Base-by-base conservation (phyloP, 2,329 filamentous ascomycete species). In the Geosmithia flava region DNA sequence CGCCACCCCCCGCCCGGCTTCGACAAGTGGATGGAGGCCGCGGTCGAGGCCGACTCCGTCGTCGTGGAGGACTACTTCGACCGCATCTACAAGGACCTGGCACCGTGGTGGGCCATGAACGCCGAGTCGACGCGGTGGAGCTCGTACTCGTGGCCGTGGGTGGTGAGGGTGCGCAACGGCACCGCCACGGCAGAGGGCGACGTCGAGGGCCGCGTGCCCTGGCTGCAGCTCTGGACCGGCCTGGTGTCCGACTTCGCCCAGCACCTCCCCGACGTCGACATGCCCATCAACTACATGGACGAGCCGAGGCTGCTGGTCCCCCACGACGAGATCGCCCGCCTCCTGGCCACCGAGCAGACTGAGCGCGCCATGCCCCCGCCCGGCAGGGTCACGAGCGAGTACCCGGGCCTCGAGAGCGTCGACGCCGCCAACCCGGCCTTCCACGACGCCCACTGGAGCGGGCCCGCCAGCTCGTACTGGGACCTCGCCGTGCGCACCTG, bases 1-100 rank as follows among this genome's bases (percentile, higher is more conserved):
- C 69, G 78, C 20, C 76, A 82, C 54, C 80, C 78, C 2, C 80
- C 80, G 3, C 80, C 79, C 0, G 76, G 75, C n/a, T 83, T 83
- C 55, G 70, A 78, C 51, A 63, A 69, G 44, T 83, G 80, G 79
- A 72, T 76, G 54, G 61, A 66, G 30, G 77, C 75, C 49, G 78
- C 79, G 7, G 54, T 62, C 19, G 65, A 72, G 23, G 66, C 66
- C 42, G 63, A 76, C 37, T 71, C 75, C n/a, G 61, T 81, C 48
- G 66, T 81, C 10, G 68, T 83, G 40, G 79, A 83, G 55, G 74
- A 79, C 48, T 83, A 78, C 55, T 83, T 80, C 62, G 75, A 81
- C 56, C 76, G 78, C 50, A 78, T 83, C 49, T 78, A 80, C 63
- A 72, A 79, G 52, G 79, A 83, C 56, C 56, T 82, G 47, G 65